These are phyloP conservation scores for Diplodia seriata DNA, from an alignment of 2,329 filamentous ascomycete genomes.

Conservation along the genomic window DNA sequence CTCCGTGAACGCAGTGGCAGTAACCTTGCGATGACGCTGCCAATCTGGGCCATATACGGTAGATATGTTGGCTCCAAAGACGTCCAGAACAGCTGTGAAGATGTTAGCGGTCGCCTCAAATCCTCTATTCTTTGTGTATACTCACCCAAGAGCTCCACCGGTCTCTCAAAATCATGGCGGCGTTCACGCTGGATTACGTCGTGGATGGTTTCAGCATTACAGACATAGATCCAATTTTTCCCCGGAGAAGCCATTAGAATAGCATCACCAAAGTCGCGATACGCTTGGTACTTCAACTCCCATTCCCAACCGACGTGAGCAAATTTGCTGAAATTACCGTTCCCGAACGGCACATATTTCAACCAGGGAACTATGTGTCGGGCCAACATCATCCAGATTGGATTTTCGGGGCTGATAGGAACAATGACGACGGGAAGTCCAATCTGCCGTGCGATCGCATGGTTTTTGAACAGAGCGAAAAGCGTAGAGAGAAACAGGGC, in stretches of 20 bases:
- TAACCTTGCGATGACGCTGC: slow-evolving; percentile 54
- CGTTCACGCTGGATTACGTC: slow-evolving; percentile 36
- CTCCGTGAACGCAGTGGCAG: slow-evolving; percentile 54
- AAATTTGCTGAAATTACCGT: slow-evolving; percentile 37
- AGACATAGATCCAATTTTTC: slow-evolving; percentile 37
- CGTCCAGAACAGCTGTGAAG: slow-evolving; percentile 35
- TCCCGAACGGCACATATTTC: slow-evolving; percentile 35
- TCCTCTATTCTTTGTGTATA: neutral
- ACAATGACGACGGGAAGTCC: slow-evolving; percentile 31
- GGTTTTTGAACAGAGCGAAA: slow-evolving; percentile 29
- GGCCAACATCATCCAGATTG: slow-evolving; percentile 37
- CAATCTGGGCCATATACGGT: slow-evolving; percentile 45
- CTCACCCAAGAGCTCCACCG: slow-evolving; percentile 35
- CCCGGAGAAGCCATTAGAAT: slow-evolving; percentile 40
- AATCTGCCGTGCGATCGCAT: neutral
- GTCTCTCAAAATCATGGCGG: slow-evolving; percentile 38
- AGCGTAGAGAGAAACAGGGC: neutral
- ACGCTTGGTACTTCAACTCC: slow-evolving; percentile 35
- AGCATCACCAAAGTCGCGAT: slow-evolving; percentile 37
- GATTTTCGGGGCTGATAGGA: slow-evolving; percentile 38
- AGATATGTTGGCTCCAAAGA: slow-evolving; percentile 47
- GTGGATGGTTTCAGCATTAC: slow-evolving; percentile 35
- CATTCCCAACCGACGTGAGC: slow-evolving; percentile 40
- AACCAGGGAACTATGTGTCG: slow-evolving; percentile 34
- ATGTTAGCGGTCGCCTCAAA: neutral